Evolutionary conservation across 345 rosid species (phyloP).

Genomic region (Citrus maxima): DNA sequence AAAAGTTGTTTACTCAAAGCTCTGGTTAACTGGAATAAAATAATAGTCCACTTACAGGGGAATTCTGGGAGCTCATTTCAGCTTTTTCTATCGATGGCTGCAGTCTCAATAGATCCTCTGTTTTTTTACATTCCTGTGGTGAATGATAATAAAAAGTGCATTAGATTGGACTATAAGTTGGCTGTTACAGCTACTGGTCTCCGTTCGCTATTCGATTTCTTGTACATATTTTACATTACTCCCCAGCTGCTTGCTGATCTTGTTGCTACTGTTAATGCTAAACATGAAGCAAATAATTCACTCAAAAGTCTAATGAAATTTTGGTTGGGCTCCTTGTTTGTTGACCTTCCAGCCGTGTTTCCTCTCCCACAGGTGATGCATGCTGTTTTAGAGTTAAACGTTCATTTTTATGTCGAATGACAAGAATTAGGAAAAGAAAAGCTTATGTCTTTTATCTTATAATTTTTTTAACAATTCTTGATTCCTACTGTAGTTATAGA

Average conservation of each 20-base stretch:
- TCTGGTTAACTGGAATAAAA: too few species aligned
- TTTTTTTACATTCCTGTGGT: constrained; percentile 82
- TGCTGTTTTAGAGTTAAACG: background rate
- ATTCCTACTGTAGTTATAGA: too few species aligned
- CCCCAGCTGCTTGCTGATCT: constrained; percentile 72
- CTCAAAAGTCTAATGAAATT: background rate
- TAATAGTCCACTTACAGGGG: too few species aligned
- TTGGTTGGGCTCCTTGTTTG: background rate
- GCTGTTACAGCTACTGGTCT: constrained; percentile 69
- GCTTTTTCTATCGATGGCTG: constrained; percentile 27
- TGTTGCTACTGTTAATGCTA: background rate
- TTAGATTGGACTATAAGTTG: constrained; percentile 61
- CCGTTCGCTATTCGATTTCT: constrained; percentile 73
- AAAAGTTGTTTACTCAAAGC: too few species aligned
- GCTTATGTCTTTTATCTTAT: too few species aligned
- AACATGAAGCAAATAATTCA: too few species aligned
- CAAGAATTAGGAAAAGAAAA: background rate
- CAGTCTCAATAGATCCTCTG: constrained; percentile 86
- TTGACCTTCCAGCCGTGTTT: constrained; percentile 47
- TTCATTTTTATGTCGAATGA: too few species aligned
- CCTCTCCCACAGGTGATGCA: constrained; percentile 41
- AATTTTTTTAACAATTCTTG: too few species aligned
- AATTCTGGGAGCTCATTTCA: too few species aligned
- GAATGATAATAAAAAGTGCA: constrained; percentile 52
- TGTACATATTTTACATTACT: constrained; percentile 70